Evolutionary conservation across 208 protist species (phyloP).

Genomic region (Acanthamoeba triangularis): DNA sequence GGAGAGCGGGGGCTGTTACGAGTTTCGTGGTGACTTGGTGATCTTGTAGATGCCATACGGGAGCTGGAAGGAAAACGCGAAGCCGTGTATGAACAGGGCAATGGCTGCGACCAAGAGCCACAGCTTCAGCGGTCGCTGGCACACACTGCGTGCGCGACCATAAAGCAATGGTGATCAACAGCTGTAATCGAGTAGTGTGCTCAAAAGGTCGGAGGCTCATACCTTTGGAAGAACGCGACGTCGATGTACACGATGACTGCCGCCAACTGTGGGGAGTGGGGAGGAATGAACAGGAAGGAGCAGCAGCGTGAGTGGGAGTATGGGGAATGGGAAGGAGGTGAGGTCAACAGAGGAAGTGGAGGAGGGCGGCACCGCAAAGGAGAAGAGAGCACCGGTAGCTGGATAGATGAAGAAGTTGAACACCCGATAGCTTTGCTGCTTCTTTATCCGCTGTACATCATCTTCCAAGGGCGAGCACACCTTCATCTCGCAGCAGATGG

Average conservation of each 20-base stretch:
- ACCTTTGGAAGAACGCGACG: slow-evolving; percentile 52
- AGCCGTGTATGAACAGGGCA: neutral
- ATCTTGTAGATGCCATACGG: slow-evolving; percentile 30
- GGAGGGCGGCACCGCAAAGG: neutral
- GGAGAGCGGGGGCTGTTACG: neutral
- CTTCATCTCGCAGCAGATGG: neutral
- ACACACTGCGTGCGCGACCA: neutral
- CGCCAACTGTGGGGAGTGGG: neutral
- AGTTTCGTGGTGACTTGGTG: neutral
- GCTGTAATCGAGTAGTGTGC: neutral
- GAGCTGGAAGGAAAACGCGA: neutral
- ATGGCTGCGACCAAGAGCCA: slow-evolving; percentile 35
- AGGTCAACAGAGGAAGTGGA: neutral
- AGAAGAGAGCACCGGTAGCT: neutral
- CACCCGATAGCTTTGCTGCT: slow-evolving; percentile 9
- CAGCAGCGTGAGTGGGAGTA: neutral
- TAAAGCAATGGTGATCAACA: neutral
- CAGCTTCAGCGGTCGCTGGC: slow-evolving; percentile 50
- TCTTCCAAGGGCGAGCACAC: slow-evolving; percentile 30
- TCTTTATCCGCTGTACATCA: slow-evolving; percentile 6
- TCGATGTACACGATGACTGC: neutral
- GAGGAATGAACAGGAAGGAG: neutral
- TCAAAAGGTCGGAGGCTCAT: too few relatives aligned
- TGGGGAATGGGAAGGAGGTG: neutral
- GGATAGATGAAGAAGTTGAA: slow-evolving; percentile 27